A percentile compares a stretch with the other conserved stretches of the same genome.
Evolutionary conservation across 768 basidiomycete species (phyloP).

Genomic region (Russula virescens): DNA sequence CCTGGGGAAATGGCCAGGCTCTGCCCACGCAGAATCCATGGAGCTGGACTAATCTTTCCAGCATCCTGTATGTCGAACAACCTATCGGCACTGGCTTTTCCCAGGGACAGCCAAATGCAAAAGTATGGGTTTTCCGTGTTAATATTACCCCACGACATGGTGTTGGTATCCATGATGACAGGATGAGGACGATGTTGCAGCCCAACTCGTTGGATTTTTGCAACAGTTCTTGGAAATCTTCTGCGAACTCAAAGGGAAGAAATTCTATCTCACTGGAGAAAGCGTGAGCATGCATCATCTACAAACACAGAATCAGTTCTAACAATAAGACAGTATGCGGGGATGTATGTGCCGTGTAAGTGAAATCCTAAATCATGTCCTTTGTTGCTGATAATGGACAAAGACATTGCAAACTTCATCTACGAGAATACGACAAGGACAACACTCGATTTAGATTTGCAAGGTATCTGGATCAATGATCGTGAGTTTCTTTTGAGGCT

Average conservation of each 20-base stretch:
- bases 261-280: slow-evolving; percentile 65
- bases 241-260: slow-evolving; percentile 65
- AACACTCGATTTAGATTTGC: slow-evolving; percentile 49
- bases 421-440: slow-evolving; percentile 45
- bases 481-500: slow-evolving; percentile 39
- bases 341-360: slow-evolving; percentile 59
- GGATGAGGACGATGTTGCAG: slow-evolving; percentile 54
- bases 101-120: slow-evolving; percentile 58
- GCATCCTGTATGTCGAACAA: slow-evolving; percentile 70
- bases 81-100: slow-evolving; percentile 78
- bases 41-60: slow-evolving; percentile 79
- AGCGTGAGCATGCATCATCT: slow-evolving; percentile 45
- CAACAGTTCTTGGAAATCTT: slow-evolving; percentile 75
- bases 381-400: not conserved
- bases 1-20: slow-evolving; percentile 57
- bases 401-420: slow-evolving; percentile 73
- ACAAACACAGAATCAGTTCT: not conserved
- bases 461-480: slow-evolving; percentile 69
- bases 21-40: slow-evolving; percentile 56
- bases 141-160: not conserved
- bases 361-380: slow-evolving; percentile 29
- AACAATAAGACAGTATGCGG: slow-evolving; percentile 52
- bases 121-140: slow-evolving; percentile 24
- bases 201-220: slow-evolving; percentile 53
- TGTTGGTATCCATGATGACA: slow-evolving; percentile 13